Evolutionary conservation across 2,329 filamentous ascomycete species (phyloP), one percentile per base, ranked within the genome.

Genomic region (Tolypocladium guangdongense): DNA sequence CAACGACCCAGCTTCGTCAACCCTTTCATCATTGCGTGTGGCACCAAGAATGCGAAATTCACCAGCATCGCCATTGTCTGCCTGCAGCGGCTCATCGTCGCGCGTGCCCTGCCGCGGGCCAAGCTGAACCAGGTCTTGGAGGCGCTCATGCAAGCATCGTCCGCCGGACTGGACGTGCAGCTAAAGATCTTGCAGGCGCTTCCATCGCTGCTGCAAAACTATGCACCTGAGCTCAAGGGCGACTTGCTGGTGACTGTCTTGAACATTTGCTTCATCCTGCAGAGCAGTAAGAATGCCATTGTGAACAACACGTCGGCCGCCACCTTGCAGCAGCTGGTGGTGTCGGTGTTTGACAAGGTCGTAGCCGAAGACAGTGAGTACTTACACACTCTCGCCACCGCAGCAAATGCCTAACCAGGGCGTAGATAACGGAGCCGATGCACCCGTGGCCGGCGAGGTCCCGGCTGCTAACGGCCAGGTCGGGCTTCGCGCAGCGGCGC

Each of bases 301-400:
- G 90, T 99, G 61, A 95, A 92, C 65, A 95, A 95, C 62, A 97
- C 95, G 1, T 93, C 93, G 11, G 90, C 92, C 30, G 93, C 93
- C n/a, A 97, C 93, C 2, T 74, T 99, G 52, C 92, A 96, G 69
- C 93, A 97, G 68, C 80, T 99, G 16, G 85, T 97, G 8, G 89
- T 93, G 35, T 87, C 88, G 0, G 87, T 96, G 0, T 97, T 96
- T 69, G 93, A 97, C 66, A 93, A 95, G 67, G 90, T 96, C 2
- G 81, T 84, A 0, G 74, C 75, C 7, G 90, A 96, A 73, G 90
- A 96, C 66, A 84, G 84, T 86, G 70, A 67, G 81, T 76, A 14
- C 7, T 33, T 7, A 1, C 18, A 32, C 27, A 27, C 43, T 8
- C 10, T n/a, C 43, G 10, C 10, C 16, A 14, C 22, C 10, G 10